These are phyloP conservation scores for Ogataea angusta DNA, from an alignment of 805 yeast genomes.

Conservation along the genomic window DNA sequence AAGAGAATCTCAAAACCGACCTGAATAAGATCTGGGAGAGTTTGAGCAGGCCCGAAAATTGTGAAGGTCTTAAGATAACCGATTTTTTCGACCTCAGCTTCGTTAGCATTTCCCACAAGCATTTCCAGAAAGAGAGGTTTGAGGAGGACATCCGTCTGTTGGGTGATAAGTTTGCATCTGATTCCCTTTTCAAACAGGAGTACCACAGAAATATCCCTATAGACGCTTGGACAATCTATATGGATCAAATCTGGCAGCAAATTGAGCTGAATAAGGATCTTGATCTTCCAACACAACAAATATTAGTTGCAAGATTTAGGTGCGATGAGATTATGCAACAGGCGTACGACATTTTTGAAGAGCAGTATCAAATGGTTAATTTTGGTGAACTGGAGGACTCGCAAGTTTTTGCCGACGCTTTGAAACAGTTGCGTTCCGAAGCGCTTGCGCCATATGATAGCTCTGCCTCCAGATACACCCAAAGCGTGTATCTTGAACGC, in stretches of 20 bases:
- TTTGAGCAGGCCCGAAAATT: constrained; percentile 68
- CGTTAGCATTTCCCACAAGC: constrained; percentile 79
- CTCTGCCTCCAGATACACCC: constrained; percentile 73
- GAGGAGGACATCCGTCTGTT: constrained; percentile 53
- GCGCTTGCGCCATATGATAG: constrained; percentile 58
- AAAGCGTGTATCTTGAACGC: constrained; percentile 63
- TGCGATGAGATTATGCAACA: constrained; percentile 81
- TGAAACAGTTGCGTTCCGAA: constrained; percentile 42
- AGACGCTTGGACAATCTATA: constrained; percentile 95
- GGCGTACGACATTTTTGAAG: constrained; percentile 44
- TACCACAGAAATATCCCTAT: constrained; percentile 87
- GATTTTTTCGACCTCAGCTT: constrained; percentile 87
- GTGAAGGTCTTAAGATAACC: constrained; percentile 49
- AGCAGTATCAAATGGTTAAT: constrained; percentile 28
- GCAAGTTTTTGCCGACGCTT: constrained; percentile 38
- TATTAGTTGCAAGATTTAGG: constrained; percentile 87
- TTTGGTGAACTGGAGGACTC: constrained; percentile 28
- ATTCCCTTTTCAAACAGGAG: constrained; percentile 52
- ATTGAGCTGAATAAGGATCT: constrained; percentile 90
- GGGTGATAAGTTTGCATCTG: constrained; percentile 56
- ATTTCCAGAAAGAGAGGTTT: constrained; percentile 75
- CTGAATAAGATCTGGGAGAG: constrained; percentile 74
- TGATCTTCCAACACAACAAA: constrained; percentile 95
- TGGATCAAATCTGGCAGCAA: constrained; percentile 90
- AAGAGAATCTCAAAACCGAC: constrained; percentile 67